A percentile compares a stretch with the other conserved stretches of the same genome.
Evolutionary conservation across 768 basidiomycete species (phyloP).

Genomic region (Kwoniella sp.): DNA sequence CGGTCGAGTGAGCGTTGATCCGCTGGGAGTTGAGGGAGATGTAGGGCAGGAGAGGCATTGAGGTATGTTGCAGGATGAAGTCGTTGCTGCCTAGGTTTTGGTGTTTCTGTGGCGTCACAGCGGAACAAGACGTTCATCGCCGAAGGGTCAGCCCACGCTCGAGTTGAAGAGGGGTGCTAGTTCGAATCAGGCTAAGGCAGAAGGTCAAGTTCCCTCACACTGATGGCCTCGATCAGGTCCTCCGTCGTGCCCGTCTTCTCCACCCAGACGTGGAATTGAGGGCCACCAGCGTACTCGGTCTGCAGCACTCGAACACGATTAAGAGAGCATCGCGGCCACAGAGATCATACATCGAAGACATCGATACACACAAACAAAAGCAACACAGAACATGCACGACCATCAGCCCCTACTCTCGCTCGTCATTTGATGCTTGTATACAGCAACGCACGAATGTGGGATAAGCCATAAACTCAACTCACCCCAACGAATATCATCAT

Average conservation of each 20-base stretch:
- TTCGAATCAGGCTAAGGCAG: too few species aligned
- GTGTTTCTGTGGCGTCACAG: not conserved
- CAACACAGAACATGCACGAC: too few species aligned
- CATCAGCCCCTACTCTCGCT: too few species aligned
- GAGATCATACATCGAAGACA: too few species aligned
- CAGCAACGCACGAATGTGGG: too few species aligned
- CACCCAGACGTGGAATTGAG: constrained; percentile 16
- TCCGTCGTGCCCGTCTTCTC: not conserved
- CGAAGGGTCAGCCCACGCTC: too few species aligned
- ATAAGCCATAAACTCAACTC: not conserved
- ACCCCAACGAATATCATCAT: constrained; percentile 22
- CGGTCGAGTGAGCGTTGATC: not conserved
- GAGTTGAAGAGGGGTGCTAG: too few species aligned
- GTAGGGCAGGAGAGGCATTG: not conserved
- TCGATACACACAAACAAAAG: too few species aligned
- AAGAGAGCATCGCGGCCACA: too few species aligned
- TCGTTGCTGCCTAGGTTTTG: not conserved
- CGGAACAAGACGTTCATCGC: too few species aligned
- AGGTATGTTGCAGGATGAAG: constrained; percentile 8
- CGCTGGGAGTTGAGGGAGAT: not conserved
- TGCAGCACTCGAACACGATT: too few species aligned
- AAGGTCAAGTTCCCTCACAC: constrained; percentile 2
- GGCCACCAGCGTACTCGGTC: constrained; percentile 11
- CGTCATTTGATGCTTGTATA: too few species aligned
- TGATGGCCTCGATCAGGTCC: constrained; percentile 9